phyloP scores from a whole-genome alignment of 176 grass and related monocot genomes.

The Hordeum vulgare region DNA sequence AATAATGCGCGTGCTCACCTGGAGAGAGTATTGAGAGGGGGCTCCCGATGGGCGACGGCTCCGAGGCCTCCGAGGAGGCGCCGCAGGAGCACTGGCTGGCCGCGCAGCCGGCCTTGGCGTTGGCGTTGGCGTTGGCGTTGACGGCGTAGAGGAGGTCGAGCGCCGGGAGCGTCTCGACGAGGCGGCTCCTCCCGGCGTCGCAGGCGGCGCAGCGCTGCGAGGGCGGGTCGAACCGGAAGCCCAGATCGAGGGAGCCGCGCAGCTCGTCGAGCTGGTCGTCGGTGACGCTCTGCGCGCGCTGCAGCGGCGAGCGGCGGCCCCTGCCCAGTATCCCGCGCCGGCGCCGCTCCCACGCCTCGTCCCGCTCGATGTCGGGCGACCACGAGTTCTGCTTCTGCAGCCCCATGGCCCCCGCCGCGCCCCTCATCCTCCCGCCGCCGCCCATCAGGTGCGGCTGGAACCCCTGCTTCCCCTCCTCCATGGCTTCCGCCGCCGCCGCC shows the following conservation, averaged over 20 bases:
- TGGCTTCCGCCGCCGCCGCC: slow-evolving; percentile 1
- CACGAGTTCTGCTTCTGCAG: slow-evolving; percentile 80
- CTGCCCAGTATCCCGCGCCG: slow-evolving; percentile 31
- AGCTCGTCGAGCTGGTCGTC: slow-evolving; percentile 85
- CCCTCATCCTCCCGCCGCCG: background rate
- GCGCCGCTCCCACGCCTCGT: slow-evolving; percentile 69
- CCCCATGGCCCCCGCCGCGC: background rate
- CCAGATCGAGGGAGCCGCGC: slow-evolving; percentile 76
- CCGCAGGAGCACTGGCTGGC: slow-evolving; percentile 17
- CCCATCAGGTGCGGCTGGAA: background rate
- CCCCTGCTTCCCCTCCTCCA: slow-evolving; percentile 29
- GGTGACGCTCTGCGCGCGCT: slow-evolving; percentile 50
- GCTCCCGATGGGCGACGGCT: slow-evolving; percentile 57
- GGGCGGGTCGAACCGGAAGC: slow-evolving; percentile 49
- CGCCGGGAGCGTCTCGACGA: slow-evolving; percentile 56
- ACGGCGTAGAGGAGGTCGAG: slow-evolving; percentile 67
- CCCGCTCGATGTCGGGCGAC: slow-evolving; percentile 76
- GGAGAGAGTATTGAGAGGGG: slow-evolving; percentile 56
- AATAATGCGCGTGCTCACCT: slow-evolving; percentile 28
- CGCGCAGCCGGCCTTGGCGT: background rate
- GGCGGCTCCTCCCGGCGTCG: slow-evolving; percentile 35
- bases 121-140: background rate
- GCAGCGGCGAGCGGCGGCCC: background rate
- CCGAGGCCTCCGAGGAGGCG: slow-evolving; percentile 47
- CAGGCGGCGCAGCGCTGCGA: slow-evolving; percentile 26